A percentile compares a stretch with the other conserved stretches of the same genome.
These are phyloP conservation scores for Sphaceloma murrayae DNA, from an alignment of 2,329 filamentous ascomycete genomes.

Conservation along the genomic window DNA sequence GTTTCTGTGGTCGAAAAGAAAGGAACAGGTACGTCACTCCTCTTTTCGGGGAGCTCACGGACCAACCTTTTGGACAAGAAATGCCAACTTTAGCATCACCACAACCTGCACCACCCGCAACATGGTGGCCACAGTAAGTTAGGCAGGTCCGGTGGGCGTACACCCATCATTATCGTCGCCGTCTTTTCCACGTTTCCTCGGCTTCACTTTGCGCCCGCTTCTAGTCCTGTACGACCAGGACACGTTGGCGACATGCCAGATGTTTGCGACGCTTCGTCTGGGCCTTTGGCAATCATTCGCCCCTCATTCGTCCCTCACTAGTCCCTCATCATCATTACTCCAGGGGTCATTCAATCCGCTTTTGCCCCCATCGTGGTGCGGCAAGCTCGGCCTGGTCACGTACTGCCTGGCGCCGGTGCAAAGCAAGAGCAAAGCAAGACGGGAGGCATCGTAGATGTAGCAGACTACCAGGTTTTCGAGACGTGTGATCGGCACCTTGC, in stretches of 20 bases:
- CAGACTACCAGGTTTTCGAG: constrained; percentile 2
- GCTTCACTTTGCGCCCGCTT: not conserved
- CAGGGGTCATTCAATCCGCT: constrained; percentile 6
- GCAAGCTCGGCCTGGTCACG: not conserved
- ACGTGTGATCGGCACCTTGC: constrained; percentile 7
- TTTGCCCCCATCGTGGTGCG: constrained; percentile 3
- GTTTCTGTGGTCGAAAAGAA: not conserved
- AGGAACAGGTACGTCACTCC: constrained; percentile 12
- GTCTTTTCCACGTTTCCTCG: not conserved
- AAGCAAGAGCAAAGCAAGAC: not conserved
- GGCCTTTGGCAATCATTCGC: no score
- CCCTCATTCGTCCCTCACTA: constrained; percentile 10
- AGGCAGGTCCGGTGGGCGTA: constrained; percentile 8
- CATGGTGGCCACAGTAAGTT: not conserved
- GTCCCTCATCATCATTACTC: no score
- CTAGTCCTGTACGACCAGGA: not conserved
- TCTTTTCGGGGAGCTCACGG: constrained; percentile 9
- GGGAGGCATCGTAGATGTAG: not conserved
- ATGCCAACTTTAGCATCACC: constrained; percentile 6
- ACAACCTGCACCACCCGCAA: not conserved
- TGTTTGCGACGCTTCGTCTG: not conserved
- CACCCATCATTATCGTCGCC: no score
- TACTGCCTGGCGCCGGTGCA: not conserved
- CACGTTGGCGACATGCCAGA: constrained; percentile 4
- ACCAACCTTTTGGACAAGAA: not conserved